phyloP scores from a whole-genome alignment of 306 rosid species.

The Casuarina cunninghamiana region DNA sequence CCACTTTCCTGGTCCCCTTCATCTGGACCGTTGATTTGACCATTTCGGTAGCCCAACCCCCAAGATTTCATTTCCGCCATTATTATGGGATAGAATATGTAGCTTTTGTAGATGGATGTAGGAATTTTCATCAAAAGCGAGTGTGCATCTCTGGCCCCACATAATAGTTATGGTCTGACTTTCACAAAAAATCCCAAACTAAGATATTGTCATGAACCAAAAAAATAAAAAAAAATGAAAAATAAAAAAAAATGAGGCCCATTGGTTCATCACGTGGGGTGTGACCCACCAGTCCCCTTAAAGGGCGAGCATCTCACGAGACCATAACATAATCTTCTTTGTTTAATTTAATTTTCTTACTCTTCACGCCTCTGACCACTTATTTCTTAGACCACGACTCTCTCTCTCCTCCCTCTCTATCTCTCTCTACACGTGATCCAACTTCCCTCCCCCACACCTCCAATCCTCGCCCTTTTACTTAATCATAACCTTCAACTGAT shows the following conservation, averaged over 20 bases:
- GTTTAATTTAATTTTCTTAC: constrained; percentile 24
- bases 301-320: constrained; percentile 54
- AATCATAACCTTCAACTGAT: constrained; percentile 45
- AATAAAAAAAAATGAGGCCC: constrained; percentile 32
- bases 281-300: constrained; percentile 61
- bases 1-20: background rate
- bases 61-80: constrained; percentile 16
- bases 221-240: too few species aligned
- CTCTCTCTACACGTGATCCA: constrained; percentile 70
- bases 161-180: constrained; percentile 37
- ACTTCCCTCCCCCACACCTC: constrained; percentile 61
- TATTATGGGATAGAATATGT: constrained; percentile 2
- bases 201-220: constrained; percentile 44
- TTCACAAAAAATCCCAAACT: constrained; percentile 52
- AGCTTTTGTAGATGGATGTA: background rate
- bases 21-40: constrained; percentile 16
- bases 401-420: constrained; percentile 20
- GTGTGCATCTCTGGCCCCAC: constrained; percentile 19
- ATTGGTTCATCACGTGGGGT: constrained; percentile 84
- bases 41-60: background rate
- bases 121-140: constrained; percentile 11
- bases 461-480: constrained; percentile 37
- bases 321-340: constrained; percentile 28
- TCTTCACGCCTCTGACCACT: constrained; percentile 41
- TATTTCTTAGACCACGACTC: constrained; percentile 8